Base-by-base conservation (phyloP, 2,329 filamentous ascomycete genomes). In the Penicillium concentricum region DNA sequence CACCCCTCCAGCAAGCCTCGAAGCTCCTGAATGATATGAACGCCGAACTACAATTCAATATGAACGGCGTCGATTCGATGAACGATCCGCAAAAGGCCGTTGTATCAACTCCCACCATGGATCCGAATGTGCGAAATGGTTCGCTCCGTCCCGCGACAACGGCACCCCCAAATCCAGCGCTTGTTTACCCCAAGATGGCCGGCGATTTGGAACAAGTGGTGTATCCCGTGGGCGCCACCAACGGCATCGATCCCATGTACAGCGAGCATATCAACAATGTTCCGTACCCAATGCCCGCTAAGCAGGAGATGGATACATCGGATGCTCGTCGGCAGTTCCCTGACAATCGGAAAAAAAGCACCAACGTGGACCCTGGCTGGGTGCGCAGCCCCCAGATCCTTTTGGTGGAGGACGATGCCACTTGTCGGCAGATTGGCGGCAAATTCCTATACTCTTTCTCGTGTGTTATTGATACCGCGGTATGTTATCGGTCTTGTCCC, bases 221-320 rank as follows among this genome's bases (percentile, higher is more conserved):
- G 10, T 97, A 97, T 71, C 92, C 93, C 0, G 91, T 96, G 16
- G 92, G 92, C 18, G 87, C 92, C 62, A 94, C 88, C 0, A 90
- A 95, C 63, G 92, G 92, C 51, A 97, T 97, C 63, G 92, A 97
- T 70, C 92, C 93, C 1, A 94, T 96, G 82, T 92, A 93, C 70
- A 89, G 90, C 65, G 92, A 97, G 67, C 92, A 97, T 69, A 91
- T 97, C 69, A 87, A 93, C 77, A 96, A 96, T 71, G 95, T 97
- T 54, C 91, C 92, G 0, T 97, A 96, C 70, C 82, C 88, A 9
- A 80, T 91, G 75, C 91, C 84, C 16, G 81, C 89, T 3, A 91
- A 89, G 64, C 65, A 66, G 38, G 80, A 82, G 6, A 67, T 78
- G 16, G 83, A 86, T 48, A 63, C 77, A 15, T 63, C 74, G 45